These are phyloP conservation scores for Aureobasidium pullulans DNA, from an alignment of 2,329 filamentous ascomycete genomes.

Conservation along the genomic window DNA sequence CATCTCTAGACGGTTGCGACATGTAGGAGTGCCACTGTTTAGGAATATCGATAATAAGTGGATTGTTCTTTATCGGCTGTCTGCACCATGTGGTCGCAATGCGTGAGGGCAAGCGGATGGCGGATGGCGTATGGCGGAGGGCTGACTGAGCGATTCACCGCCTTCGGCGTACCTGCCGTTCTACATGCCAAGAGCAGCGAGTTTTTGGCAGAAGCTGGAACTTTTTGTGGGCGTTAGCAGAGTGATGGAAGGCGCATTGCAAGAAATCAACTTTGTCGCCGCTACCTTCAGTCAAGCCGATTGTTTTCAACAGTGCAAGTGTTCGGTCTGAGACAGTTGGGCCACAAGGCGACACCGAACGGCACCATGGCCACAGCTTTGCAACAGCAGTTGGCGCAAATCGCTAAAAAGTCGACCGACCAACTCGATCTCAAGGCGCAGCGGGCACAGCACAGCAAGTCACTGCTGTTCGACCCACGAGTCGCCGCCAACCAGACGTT, in stretches of 20 bases:
- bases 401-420: conserved; percentile 82
- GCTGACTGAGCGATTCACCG: background rate
- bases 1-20: conserved; percentile 19
- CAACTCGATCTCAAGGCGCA: conserved; percentile 90
- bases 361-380: conserved; percentile 70
- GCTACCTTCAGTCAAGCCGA: background rate
- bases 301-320: background rate
- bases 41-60: too few relatives aligned
- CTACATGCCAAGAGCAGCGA: background rate
- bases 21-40: conserved; percentile 1
- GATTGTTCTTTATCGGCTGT: too few relatives aligned
- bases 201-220: conserved; percentile 13
- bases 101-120: too few relatives aligned
- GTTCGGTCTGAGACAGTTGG: background rate
- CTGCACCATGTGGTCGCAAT: too few relatives aligned
- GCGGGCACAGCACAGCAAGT: conserved; percentile 86
- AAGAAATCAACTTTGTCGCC: background rate
- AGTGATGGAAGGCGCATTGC: background rate
- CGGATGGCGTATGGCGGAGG: background rate
- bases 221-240: conserved; percentile 7
- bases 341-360: background rate
- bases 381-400: conserved; percentile 86
- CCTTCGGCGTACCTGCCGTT: background rate
- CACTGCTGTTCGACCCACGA: conserved; percentile 82
- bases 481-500: conserved; percentile 84